phyloP scores from a whole-genome alignment of 345 rosid genomes.

The Camelina laxa region DNA sequence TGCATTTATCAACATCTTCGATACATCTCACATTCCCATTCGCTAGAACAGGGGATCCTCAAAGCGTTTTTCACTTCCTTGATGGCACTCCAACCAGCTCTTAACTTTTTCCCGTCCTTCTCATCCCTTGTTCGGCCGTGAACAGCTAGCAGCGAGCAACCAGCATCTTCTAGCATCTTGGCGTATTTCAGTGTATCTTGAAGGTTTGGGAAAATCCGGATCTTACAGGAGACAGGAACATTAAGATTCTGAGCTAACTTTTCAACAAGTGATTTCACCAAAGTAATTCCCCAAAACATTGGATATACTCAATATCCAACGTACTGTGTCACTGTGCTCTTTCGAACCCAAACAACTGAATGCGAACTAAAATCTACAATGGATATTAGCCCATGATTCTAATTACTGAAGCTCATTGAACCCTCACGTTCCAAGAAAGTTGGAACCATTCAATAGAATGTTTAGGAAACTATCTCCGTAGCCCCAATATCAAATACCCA shows the following conservation, averaged over 20 bases:
- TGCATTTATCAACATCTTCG: slow-evolving; percentile 70
- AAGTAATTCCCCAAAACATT: slow-evolving; percentile 31
- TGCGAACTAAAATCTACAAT: not conserved
- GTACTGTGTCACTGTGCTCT: not conserved
- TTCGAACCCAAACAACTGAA: not conserved
- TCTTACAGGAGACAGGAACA: slow-evolving; percentile 90
- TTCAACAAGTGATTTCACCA: slow-evolving; percentile 80
- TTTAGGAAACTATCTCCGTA: not conserved
- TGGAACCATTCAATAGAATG: not conserved
- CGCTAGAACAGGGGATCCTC: slow-evolving; percentile 83
- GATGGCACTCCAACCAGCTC: slow-evolving; percentile 82
- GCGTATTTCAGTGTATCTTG: slow-evolving; percentile 82
- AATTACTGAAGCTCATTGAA: slow-evolving; percentile 1
- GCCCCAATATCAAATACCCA: too few relatives aligned
- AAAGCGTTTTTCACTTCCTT: slow-evolving; percentile 75
- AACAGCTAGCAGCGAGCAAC: slow-evolving; percentile 89
- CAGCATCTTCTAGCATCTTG: slow-evolving; percentile 93
- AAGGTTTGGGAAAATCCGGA: slow-evolving; percentile 74
- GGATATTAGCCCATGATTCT: not conserved
- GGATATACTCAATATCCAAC: slow-evolving; percentile 12
- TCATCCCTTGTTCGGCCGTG: slow-evolving; percentile 90
- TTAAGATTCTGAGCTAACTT: slow-evolving; percentile 65
- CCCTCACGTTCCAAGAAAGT: not conserved
- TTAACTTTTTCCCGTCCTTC: slow-evolving; percentile 81
- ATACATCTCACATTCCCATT: slow-evolving; percentile 87